Conservation (phyloP, 208 protist species). For the Leishmania braziliensis region DNA sequence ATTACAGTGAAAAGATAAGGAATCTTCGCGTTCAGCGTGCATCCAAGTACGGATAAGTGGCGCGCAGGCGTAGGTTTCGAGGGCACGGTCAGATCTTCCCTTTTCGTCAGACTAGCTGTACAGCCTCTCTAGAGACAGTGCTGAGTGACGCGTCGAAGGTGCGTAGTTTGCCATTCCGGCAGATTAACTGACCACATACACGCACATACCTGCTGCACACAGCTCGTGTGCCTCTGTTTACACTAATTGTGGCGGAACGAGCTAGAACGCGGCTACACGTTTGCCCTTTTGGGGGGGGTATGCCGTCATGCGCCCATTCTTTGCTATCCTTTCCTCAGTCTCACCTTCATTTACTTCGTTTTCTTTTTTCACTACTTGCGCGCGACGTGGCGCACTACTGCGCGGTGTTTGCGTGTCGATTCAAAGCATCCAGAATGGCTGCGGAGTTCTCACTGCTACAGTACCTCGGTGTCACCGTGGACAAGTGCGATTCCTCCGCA, state of each 20-base stretch:
- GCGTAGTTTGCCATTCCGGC: neutral
- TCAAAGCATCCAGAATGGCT: conserved; percentile 28
- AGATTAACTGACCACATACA: neutral
- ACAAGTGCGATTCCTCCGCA: conserved; percentile 3
- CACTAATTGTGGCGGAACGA: neutral
- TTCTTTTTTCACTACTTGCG: neutral
- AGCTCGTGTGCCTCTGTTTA: neutral
- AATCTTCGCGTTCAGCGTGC: neutral
- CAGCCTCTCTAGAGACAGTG: too few species aligned
- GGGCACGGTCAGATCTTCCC: neutral
- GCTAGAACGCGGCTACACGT: neutral
- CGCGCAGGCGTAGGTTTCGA: neutral
- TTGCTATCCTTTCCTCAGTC: neutral
- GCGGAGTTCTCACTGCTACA: conserved; percentile 63
- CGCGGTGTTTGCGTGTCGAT: neutral
- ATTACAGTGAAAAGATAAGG: neutral
- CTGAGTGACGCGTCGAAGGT: neutral
- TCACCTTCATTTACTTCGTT: neutral
- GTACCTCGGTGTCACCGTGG: conserved; percentile 56
- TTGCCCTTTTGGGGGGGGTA: too few species aligned
- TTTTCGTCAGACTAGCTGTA: neutral
- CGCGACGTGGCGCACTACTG: neutral
- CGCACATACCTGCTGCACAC: neutral
- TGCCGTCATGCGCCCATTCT: neutral
- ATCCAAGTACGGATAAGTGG: neutral